These are phyloP conservation scores for Leccinum broughii DNA, from an alignment of 768 basidiomycete genomes.

Conservation along the genomic window DNA sequence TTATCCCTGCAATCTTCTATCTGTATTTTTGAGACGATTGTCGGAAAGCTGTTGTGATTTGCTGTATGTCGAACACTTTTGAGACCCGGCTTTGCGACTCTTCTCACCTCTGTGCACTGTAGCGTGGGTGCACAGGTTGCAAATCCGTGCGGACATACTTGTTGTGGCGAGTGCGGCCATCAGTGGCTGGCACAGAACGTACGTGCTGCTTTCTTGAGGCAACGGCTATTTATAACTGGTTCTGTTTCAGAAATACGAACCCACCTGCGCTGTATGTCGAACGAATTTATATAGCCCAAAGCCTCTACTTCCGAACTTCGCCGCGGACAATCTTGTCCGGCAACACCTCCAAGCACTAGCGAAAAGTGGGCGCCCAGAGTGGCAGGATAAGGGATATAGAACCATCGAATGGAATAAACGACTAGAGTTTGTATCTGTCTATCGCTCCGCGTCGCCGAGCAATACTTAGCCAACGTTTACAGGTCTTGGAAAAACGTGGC, in stretches of 20 bases:
- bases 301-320: conserved; percentile 65
- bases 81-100: neutral
- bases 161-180: conserved; percentile 67
- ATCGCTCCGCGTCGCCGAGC: neutral
- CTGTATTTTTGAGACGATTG: neutral
- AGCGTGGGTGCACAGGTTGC: conserved; percentile 63
- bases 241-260: conserved; percentile 38
- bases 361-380: conserved; percentile 49
- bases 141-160: conserved; percentile 75
- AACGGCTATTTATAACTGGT: conserved; percentile 1
- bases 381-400: conserved; percentile 50
- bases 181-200: conserved; percentile 60
- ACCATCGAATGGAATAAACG: conserved; percentile 53
- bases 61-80: conserved; percentile 46
- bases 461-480: neutral
- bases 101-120: conserved; percentile 4
- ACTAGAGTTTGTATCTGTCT: conserved; percentile 46
- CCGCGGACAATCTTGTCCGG: conserved; percentile 59
- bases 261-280: conserved; percentile 64
- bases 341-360: conserved; percentile 54
- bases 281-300: conserved; percentile 37
- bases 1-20: neutral
- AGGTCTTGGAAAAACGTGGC: conserved; percentile 33
- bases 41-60: conserved; percentile 68
- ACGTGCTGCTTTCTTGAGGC: conserved; percentile 15